A percentile compares a stretch with the other conserved stretches of the same genome.
Evolutionary conservation across 169 alveolate species (phyloP).

Genomic region (Cryptosporidium tyzzeri): DNA sequence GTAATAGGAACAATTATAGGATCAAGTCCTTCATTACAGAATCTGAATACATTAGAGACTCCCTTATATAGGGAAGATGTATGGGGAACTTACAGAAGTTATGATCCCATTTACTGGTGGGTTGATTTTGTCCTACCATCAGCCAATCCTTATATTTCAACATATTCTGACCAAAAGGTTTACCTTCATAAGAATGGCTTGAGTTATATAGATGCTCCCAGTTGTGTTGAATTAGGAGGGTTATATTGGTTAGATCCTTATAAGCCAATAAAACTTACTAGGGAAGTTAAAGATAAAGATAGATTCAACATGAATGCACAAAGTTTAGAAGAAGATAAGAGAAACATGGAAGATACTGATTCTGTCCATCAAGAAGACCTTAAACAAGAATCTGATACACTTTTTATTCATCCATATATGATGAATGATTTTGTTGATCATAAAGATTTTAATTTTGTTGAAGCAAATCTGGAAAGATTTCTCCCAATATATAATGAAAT

Average conservation of each 20-base stretch:
- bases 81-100: slow-evolving; percentile 54
- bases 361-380: background rate
- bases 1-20: background rate
- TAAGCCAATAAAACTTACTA: slow-evolving; percentile 29
- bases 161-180: background rate
- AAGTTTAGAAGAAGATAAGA: background rate
- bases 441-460: slow-evolving; percentile 55
- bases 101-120: slow-evolving; percentile 74
- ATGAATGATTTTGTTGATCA: slow-evolving; percentile 36
- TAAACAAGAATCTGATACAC: slow-evolving; percentile 10
- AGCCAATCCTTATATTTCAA: background rate
- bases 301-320: slow-evolving; percentile 3
- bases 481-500: slow-evolving; percentile 59
- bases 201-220: slow-evolving; percentile 35
- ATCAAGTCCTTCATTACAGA: background rate
- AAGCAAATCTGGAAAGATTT: slow-evolving; percentile 65
- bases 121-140: slow-evolving; percentile 36
- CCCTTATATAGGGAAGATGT: background rate
- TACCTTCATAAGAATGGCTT: slow-evolving; percentile 15
- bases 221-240: slow-evolving; percentile 38
- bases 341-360: background rate
- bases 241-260: slow-evolving; percentile 46
- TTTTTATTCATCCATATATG: slow-evolving; percentile 60
- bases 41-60: background rate
- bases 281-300: background rate